These are phyloP conservation scores for Pouteria campechiana DNA, from an alignment of 179 eudicot species.

Conservation along the genomic window DNA sequence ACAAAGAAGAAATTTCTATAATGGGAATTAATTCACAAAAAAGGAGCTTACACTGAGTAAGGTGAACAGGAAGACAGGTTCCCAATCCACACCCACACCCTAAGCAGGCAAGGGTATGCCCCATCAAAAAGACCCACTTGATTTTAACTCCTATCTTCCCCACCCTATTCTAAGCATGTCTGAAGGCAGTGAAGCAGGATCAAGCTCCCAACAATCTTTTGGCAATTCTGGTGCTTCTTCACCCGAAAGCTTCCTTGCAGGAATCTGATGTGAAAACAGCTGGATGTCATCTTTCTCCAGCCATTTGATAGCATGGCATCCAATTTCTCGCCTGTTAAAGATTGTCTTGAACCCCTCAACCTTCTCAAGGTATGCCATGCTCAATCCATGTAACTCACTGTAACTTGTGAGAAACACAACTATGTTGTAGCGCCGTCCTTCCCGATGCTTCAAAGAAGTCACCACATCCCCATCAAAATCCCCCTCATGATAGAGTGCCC, in stretches of 20 bases:
- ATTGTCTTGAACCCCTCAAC: slow-evolving; percentile 65
- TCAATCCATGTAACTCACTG: slow-evolving; percentile 56
- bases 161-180: slow-evolving; percentile 28
- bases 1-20: no score
- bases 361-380: slow-evolving; percentile 77
- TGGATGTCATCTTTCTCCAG: slow-evolving; percentile 43
- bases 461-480: slow-evolving; percentile 19
- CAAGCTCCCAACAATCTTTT: slow-evolving; percentile 79
- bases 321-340: slow-evolving; percentile 62
- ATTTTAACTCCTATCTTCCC: slow-evolving; percentile 3
- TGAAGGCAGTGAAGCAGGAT: slow-evolving; percentile 83
- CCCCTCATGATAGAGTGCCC: slow-evolving; percentile 56
- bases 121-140: no score
- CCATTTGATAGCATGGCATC: slow-evolving; percentile 51
- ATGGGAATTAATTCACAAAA: no score
- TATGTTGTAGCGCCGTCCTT: slow-evolving; percentile 35
- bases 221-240: slow-evolving; percentile 37
- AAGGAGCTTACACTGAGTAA: no score
- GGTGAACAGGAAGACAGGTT: no score
- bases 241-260: slow-evolving; percentile 66
- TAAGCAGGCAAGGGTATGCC: no score
- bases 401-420: slow-evolving; percentile 65
- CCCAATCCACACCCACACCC: no score
- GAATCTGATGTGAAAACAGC: slow-evolving; percentile 82
- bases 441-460: slow-evolving; percentile 3